These are phyloP conservation scores for Thyridium curvatum DNA, from an alignment of 2,329 filamentous ascomycete genomes.

Conservation along the genomic window DNA sequence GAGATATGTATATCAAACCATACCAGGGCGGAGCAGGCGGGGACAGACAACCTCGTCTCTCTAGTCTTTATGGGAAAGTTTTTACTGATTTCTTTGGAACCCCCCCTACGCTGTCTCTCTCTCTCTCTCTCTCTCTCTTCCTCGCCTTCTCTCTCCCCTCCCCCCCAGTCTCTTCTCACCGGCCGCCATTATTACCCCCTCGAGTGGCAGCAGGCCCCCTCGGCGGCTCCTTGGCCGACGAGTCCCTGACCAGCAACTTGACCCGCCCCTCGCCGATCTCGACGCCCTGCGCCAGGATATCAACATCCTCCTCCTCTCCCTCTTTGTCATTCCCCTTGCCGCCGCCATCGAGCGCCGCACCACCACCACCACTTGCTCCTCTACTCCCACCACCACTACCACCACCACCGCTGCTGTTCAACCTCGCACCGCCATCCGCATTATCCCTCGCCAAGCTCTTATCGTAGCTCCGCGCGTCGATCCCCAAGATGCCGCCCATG, in stretches of 20 bases:
- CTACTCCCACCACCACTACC: too few relatives aligned
- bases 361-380: too few relatives aligned
- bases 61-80: too few relatives aligned
- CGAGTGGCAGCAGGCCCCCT: slow-evolving; percentile 47
- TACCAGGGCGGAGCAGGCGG: too few relatives aligned
- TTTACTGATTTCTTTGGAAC: too few relatives aligned
- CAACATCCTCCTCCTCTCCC: slow-evolving; percentile 44
- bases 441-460: slow-evolving; percentile 47
- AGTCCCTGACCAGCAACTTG: slow-evolving; percentile 53
- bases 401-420: background rate
- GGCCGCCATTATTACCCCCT: slow-evolving; percentile 29
- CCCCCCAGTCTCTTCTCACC: too few relatives aligned
- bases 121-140: too few relatives aligned
- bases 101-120: too few relatives aligned
- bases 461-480: slow-evolving; percentile 63
- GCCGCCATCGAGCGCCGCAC: slow-evolving; percentile 27
- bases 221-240: slow-evolving; percentile 37
- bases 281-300: slow-evolving; percentile 59
- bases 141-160: too few relatives aligned
- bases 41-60: too few relatives aligned
- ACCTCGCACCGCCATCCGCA: background rate
- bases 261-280: slow-evolving; percentile 64
- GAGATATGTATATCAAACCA: too few relatives aligned
- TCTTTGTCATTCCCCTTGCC: slow-evolving; percentile 25
- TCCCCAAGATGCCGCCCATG: slow-evolving; percentile 70